Evolutionary conservation across 352 stramenopile species (phyloP), one percentile per base, ranked within the genome.

Genomic region (Phytophthora melonis): DNA sequence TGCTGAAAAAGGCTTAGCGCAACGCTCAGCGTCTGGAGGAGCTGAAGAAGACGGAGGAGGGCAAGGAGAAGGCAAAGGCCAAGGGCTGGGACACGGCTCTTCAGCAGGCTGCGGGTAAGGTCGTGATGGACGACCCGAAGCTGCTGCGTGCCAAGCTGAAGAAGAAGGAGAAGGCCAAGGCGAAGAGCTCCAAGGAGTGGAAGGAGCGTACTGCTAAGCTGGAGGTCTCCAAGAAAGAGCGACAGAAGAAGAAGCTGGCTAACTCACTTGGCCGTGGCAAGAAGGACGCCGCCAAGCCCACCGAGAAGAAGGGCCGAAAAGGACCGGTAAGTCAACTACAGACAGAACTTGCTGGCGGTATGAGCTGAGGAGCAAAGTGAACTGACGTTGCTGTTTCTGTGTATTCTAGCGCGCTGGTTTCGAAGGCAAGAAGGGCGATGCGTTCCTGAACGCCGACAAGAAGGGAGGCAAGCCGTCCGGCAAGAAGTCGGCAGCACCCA

Each of bases 131-230:
- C 71, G 88, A 94, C 60, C 88, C 88, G 18, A 93, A 93, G 75
- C 62, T 94, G 69, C 74, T 94, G 59, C 82, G 86, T 41, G 87
- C 87, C 43, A 93, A 94, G 74, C 78, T 94, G 4, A 94, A 94
- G 75, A 93, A 93, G 78, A 94, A 94, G 78, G 86, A 93, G 66
- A 94, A 94, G 72, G 50, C 78, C 19, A 93, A 93, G 75, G 70
- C 84, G 11, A 94, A 93, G 82, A 94, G 88, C 54, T 59, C 77
- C 50, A 94, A 94, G 75, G 83, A 93, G 66, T 94, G 88, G 60
- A 91, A 92, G 82, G 83, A 92, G 66, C 84, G 84, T 52, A 84
- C 77, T 16, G 65, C 83, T 34, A 77, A 85, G 47, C 53, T 87
- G 19, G 83, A 92, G 56, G 87, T 92, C 39, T 67, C 77, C 18